Base-by-base conservation (phyloP, 139 green algal species). In the Nannochloris sp. region DNA sequence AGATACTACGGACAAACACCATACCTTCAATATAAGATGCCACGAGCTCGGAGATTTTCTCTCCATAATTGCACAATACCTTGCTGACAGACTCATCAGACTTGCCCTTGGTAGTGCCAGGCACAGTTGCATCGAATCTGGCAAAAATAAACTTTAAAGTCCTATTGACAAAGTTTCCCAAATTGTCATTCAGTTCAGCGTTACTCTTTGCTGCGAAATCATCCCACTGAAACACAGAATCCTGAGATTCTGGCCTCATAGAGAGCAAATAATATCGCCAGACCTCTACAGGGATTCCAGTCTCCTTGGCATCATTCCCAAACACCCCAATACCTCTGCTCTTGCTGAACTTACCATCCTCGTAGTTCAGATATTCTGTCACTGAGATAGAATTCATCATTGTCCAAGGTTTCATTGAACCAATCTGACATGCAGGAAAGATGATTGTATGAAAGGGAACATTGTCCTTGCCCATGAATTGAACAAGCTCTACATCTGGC, bases 391-490 rank as follows among this genome's bases (percentile, higher is more conserved):
- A 82, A 46, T 79, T 80, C 92, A 98, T 97, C 77, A 97, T 84
- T 11, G 92, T 97, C 92, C 92, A 98, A 11, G 65, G 56, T 66
- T 91, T 33, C 43, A 60, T 46, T 0, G 85, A 87, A 57, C 81
- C 84, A 25, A 97, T 76, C 56, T 94, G 83, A 3, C 82, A 94
- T 61, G 84, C 86, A 13, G 92, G 92, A 79, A 98, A 98, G 81
- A 96, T 95, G 63, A 98, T 86, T 28, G 92, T 98, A 79, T 98
- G 92, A 79, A 98, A 98, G 36, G 92, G 91, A 56, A 97, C 84
- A 69, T 98, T 98, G 83, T 98, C 92, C 78, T 98, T 98, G 69
- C 92, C 92, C 92, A 98, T 98, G 74, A 98, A 98, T 79, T 98
- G 92, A 17, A 97, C 89, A 65, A 97, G 74, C 78, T 98, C 92